These are phyloP conservation scores for Suillus luteus DNA, from an alignment of 768 basidiomycete genomes.

Conservation along the genomic window DNA sequence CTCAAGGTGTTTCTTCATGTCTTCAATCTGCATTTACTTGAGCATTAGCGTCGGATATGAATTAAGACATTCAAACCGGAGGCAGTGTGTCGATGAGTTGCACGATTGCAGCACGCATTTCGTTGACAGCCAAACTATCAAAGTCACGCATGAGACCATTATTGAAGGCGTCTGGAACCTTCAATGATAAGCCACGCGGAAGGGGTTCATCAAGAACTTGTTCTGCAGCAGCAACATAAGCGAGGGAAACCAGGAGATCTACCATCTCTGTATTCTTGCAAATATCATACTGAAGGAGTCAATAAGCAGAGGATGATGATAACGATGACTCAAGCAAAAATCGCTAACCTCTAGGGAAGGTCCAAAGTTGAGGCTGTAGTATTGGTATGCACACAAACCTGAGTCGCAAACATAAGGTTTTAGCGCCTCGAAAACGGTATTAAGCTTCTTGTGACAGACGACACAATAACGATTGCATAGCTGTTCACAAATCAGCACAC, in stretches of 20 bases:
- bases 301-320: not conserved
- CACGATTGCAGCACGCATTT: constrained; percentile 51
- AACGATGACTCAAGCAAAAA: not conserved
- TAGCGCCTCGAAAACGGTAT: constrained; percentile 55
- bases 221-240: constrained; percentile 58
- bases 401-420: constrained; percentile 75
- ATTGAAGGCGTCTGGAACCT: constrained; percentile 39
- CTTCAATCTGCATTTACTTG: constrained; percentile 41
- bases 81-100: constrained; percentile 50
- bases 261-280: constrained; percentile 62
- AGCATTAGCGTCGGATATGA: not conserved
- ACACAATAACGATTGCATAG: constrained; percentile 70
- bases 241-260: constrained; percentile 67
- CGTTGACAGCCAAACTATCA: constrained; percentile 41
- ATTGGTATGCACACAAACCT: constrained; percentile 69
- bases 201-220: constrained; percentile 56
- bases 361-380: constrained; percentile 63
- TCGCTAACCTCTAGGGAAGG: constrained; percentile 62
- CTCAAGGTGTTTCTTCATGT: constrained; percentile 61
- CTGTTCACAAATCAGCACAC: constrained; percentile 32
- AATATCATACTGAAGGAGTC: constrained; percentile 60
- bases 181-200: constrained; percentile 60
- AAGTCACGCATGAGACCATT: constrained; percentile 45
- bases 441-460: constrained; percentile 68
- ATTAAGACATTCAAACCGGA: constrained; percentile 37